Evolutionary conservation across 2,329 filamentous ascomycete species (phyloP).

Genomic region (Rugonectria rugulosa): DNA sequence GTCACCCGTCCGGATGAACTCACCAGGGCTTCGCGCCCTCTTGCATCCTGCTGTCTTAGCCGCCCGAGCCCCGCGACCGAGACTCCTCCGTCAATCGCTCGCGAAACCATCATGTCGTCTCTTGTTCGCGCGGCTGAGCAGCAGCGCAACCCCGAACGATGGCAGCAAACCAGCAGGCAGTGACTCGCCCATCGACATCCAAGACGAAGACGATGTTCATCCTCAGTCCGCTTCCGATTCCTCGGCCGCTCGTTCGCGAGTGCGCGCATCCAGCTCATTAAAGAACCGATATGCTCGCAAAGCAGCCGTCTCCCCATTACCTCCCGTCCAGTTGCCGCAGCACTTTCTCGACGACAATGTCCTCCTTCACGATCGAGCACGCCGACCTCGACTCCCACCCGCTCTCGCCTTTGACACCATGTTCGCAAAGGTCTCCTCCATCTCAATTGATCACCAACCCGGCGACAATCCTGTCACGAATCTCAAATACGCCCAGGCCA

Average conservation of each 20-base stretch:
- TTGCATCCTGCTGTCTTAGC: slow-evolving; percentile 37
- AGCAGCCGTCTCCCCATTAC: slow-evolving; percentile 50
- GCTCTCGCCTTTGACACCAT: slow-evolving; percentile 44
- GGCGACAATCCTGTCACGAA: slow-evolving; percentile 31
- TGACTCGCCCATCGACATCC: slow-evolving; percentile 32
- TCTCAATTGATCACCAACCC: slow-evolving; percentile 37
- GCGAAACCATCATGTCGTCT: slow-evolving; percentile 22
- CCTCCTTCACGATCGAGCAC: slow-evolving; percentile 34
- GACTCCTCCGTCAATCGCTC: slow-evolving; percentile 31
- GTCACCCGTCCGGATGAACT: slow-evolving; percentile 42
- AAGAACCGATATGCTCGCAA: slow-evolving; percentile 44
- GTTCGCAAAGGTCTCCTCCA: slow-evolving; percentile 41
- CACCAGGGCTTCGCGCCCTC: slow-evolving; percentile 41
- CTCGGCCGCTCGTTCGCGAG: slow-evolving; percentile 37
- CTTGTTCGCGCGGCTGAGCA: slow-evolving; percentile 28
- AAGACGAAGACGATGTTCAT: slow-evolving; percentile 39
- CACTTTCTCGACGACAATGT: slow-evolving; percentile 65
- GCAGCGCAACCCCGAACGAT: slow-evolving; percentile 26
- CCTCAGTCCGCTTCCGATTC: slow-evolving; percentile 39
- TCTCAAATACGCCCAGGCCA: slow-evolving; percentile 34
- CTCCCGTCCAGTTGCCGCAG: slow-evolving; percentile 62
- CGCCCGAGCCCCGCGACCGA: slow-evolving; percentile 34
- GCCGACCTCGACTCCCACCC: slow-evolving; percentile 40
- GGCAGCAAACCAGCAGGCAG: slow-evolving; percentile 41
- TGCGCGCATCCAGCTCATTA: slow-evolving; percentile 34